Conservation (phyloP, 2,329 filamentous ascomycete genomes). For the Myriosclerotinia scirpicola region DNA sequence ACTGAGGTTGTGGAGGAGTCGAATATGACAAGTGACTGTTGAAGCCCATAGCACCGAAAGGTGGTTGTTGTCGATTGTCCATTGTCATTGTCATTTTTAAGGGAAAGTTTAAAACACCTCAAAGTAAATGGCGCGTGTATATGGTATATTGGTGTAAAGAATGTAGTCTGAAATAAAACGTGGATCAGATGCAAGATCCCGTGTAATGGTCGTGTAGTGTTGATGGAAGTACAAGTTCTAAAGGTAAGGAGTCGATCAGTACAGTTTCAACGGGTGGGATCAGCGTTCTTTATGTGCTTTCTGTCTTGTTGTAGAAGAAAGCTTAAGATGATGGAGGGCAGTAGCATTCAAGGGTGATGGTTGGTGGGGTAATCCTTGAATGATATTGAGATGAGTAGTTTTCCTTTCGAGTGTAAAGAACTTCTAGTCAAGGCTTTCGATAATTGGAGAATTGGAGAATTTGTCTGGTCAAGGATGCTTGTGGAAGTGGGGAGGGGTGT, state of each 20-base stretch:
- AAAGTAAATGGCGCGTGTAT: slow-evolving; percentile 13
- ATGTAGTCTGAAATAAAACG: slow-evolving; percentile 30
- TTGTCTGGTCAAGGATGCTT: slow-evolving; percentile 29
- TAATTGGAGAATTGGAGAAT: slow-evolving; percentile 22
- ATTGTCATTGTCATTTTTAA: slow-evolving; percentile 86
- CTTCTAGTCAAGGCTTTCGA: slow-evolving; percentile 22
- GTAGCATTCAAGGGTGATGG: slow-evolving; percentile 31
- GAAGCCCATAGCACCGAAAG: slow-evolving; percentile 67
- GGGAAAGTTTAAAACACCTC: slow-evolving; percentile 25
- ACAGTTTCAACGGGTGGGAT: slow-evolving; percentile 33
- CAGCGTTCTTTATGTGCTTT: slow-evolving; percentile 41
- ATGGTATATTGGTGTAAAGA: slow-evolving; percentile 20
- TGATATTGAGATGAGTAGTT: slow-evolving; percentile 19
- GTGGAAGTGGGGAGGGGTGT: slow-evolving; percentile 4
- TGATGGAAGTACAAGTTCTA: slow-evolving; percentile 22
- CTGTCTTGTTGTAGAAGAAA: slow-evolving; percentile 27
- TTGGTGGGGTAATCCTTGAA: slow-evolving; percentile 28
- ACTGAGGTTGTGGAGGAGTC: slow-evolving; percentile 58
- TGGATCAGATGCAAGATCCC: slow-evolving; percentile 41
- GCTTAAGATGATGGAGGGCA: slow-evolving; percentile 21
- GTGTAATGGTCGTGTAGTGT: slow-evolving; percentile 25
- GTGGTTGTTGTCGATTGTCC: slow-evolving; percentile 76
- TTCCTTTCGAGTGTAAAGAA: slow-evolving; percentile 15
- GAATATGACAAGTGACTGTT: slow-evolving; percentile 71
- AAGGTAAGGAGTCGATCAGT: slow-evolving; percentile 34